Evolutionary conservation across 2,329 filamentous ascomycete genomes (phyloP).

Genomic region (Scolecobasidium constrictum): DNA sequence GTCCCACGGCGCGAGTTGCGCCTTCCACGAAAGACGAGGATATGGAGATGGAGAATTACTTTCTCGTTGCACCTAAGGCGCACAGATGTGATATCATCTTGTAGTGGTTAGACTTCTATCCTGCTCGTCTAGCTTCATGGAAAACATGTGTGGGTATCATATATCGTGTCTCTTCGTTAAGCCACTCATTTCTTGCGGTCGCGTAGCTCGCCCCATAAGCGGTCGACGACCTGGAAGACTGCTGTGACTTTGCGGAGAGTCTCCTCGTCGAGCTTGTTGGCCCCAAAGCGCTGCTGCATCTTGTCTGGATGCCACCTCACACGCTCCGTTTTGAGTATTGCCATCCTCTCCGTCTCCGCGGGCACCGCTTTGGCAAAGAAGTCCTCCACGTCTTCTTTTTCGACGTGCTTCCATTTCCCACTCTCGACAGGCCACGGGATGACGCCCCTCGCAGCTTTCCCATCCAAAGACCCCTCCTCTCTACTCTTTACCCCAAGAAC

Average conservation of each 20-base stretch:
- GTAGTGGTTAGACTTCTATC: no score
- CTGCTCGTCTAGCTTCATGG: no score
- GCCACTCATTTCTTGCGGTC: background rate
- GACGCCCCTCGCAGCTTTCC: constrained; percentile 19
- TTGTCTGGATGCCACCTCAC: constrained; percentile 98
- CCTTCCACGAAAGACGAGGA: constrained; percentile 23
- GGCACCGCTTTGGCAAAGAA: constrained; percentile 55
- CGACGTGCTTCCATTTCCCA: constrained; percentile 46
- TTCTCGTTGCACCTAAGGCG: constrained; percentile 31
- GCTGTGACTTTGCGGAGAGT: constrained; percentile 74
- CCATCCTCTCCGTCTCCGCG: constrained; percentile 26
- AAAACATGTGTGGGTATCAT: no score
- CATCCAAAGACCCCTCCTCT: constrained; percentile 12
- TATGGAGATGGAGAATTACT: constrained; percentile 34
- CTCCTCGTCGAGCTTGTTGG: constrained; percentile 53
- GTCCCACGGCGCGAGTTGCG: constrained; percentile 20
- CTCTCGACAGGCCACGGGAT: constrained; percentile 66
- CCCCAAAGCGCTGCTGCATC: constrained; percentile 79
- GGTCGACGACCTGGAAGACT: constrained; percentile 84
- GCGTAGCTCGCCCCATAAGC: constrained; percentile 46
- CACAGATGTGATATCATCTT: constrained; percentile 32
- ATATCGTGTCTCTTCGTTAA: no score
- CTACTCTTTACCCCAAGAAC: constrained; percentile 9
- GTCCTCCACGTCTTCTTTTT: constrained; percentile 48
- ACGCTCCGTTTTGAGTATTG: constrained; percentile 67